Evolutionary conservation across 768 basidiomycete genomes (phyloP).

Genomic region (Termitomyces sp.): DNA sequence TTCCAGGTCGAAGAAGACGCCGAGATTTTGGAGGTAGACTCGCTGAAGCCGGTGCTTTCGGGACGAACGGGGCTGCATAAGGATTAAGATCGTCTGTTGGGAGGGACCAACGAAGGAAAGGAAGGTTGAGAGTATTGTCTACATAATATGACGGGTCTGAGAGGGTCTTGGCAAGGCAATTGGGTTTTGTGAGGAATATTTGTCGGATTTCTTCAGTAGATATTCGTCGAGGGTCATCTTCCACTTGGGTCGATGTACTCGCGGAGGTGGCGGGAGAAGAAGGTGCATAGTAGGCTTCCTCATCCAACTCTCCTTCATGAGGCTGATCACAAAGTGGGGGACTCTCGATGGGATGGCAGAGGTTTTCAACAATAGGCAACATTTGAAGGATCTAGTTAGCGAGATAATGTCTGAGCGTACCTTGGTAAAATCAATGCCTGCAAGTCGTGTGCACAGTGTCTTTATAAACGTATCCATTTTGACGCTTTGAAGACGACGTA

Average conservation of each 20-base stretch:
- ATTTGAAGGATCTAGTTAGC: background rate
- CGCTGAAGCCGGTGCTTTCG: background rate
- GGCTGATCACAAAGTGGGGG: background rate
- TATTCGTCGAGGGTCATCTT: background rate
- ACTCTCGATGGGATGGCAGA: background rate
- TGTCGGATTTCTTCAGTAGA: conserved; percentile 1
- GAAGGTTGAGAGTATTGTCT: background rate
- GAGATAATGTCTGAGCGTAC: background rate
- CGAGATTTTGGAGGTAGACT: conserved; percentile 3
- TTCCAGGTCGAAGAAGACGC: conserved; percentile 10
- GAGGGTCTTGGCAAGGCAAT: background rate
- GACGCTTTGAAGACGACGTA: conserved; percentile 1
- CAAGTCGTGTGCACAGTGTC: background rate
- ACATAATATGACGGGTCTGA: background rate
- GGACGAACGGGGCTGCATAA: conserved; percentile 6
- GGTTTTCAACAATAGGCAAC: background rate
- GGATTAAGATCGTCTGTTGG: conserved; percentile 10
- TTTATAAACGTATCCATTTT: conserved; percentile 2
- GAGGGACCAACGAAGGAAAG: background rate
- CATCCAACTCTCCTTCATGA: background rate
- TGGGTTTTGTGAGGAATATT: conserved; percentile 9
- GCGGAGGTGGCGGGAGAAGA: conserved; percentile 8
- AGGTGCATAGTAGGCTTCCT: background rate
- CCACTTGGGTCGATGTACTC: conserved; percentile 8
- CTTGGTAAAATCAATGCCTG: background rate